These are phyloP conservation scores for bread wheat (Triticum aestivum) DNA, from an alignment of 176 grass and related monocot species.

Conservation along the genomic window DNA sequence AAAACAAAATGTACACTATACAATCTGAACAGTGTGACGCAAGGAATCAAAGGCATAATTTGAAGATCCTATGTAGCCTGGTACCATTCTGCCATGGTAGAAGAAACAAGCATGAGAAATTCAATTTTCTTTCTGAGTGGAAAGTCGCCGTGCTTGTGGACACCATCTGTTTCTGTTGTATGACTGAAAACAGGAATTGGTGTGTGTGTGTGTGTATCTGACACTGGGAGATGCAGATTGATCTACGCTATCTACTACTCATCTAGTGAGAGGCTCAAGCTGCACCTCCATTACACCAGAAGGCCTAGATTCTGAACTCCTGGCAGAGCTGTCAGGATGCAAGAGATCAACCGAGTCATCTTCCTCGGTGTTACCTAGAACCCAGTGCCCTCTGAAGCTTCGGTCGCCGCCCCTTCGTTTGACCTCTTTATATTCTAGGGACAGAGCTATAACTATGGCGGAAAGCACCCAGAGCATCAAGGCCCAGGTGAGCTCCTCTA, in stretches of 20 bases:
- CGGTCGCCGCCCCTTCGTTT: conserved; percentile 37
- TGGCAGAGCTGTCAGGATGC: conserved; percentile 46
- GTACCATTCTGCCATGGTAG: neutral
- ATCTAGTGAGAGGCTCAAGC: conserved; percentile 74
- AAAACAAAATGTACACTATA: conserved; percentile 57
- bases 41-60: conserved; percentile 23
- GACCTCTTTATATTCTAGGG: conserved; percentile 75
- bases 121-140: conserved; percentile 1
- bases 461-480: conserved; percentile 80
- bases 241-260: conserved; percentile 34
- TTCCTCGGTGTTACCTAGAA: conserved; percentile 79
- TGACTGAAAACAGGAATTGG: conserved; percentile 2
- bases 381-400: conserved; percentile 59
- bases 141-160: conserved; percentile 3
- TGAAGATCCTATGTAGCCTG: conserved; percentile 25
- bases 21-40: conserved; percentile 34
- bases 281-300: conserved; percentile 72
- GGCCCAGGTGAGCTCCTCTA: conserved; percentile 81
- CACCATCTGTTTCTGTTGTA: conserved; percentile 22
- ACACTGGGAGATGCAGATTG: conserved; percentile 16
- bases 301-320: conserved; percentile 52
- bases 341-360: conserved; percentile 86
- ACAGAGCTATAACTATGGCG: conserved; percentile 49
- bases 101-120: neutral
- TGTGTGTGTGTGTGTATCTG: conserved; percentile 26